These are phyloP conservation scores for Blastosporella zonata DNA, from an alignment of 1,284 basidiomycete genomes.

Conservation along the genomic window DNA sequence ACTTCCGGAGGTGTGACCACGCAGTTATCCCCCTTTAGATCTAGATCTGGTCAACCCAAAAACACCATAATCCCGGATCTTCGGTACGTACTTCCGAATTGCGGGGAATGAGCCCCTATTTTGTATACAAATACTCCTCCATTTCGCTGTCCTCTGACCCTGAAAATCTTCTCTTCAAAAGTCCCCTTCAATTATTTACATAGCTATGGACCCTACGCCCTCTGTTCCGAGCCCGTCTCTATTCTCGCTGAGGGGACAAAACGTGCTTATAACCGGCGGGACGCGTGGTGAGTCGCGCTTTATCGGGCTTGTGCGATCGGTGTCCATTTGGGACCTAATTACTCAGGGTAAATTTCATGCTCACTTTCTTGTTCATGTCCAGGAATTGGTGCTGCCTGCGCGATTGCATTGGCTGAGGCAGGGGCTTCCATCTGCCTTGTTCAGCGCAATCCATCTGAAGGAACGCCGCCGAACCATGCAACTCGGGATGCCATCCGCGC, in stretches of 20 bases:
- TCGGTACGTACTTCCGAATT: slow-evolving; percentile 22
- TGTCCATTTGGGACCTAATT: slow-evolving; percentile 1
- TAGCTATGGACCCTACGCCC: slow-evolving; percentile 31
- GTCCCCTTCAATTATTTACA: background rate
- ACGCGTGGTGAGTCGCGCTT: slow-evolving; percentile 48
- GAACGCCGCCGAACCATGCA: slow-evolving; percentile 45
- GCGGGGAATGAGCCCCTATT: slow-evolving; percentile 12
- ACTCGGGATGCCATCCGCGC: slow-evolving; percentile 56
- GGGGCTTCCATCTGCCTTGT: slow-evolving; percentile 84
- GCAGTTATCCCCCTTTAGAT: slow-evolving; percentile 11
- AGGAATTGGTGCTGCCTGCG: slow-evolving; percentile 76
- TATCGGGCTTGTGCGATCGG: slow-evolving; percentile 14
- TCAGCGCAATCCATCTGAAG: slow-evolving; percentile 45
- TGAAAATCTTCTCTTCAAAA: slow-evolving; percentile 4
- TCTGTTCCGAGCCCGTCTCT: slow-evolving; percentile 44
- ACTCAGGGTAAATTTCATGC: background rate
- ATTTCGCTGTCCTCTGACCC: background rate
- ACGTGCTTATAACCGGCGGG: slow-evolving; percentile 70
- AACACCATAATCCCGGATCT: slow-evolving; percentile 15
- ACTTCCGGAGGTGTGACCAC: slow-evolving; percentile 15
- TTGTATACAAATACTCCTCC: slow-evolving; percentile 10
- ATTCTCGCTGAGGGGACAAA: slow-evolving; percentile 59
- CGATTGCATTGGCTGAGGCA: slow-evolving; percentile 70
- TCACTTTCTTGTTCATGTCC: slow-evolving; percentile 8
- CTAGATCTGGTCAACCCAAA: slow-evolving; percentile 11